Conservation (phyloP, 73 alveolate genomes). For the Breviolum minutum region DNA sequence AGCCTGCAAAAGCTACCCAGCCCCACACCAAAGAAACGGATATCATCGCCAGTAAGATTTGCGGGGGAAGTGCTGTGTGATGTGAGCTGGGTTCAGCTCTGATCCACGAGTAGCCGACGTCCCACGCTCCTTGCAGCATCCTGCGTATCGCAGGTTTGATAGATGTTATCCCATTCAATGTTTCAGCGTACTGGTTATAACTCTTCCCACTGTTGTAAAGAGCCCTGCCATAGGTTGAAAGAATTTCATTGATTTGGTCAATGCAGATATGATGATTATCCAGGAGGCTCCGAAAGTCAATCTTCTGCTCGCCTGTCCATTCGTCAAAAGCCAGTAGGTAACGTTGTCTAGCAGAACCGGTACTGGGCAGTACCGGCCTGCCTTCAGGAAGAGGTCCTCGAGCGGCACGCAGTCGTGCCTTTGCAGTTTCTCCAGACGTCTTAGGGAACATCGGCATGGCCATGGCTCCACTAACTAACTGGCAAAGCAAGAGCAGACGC, state of each 20-base stretch:
- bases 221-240: neutral
- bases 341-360: neutral
- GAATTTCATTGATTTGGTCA: neutral
- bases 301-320: neutral
- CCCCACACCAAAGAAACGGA: neutral
- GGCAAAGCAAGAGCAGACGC: neutral
- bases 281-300: neutral
- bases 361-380: neutral
- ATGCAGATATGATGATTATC: neutral
- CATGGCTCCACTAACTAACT: neutral
- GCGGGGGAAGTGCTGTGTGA: slow-evolving; percentile 4
- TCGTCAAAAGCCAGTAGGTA: neutral
- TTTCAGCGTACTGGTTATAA: neutral
- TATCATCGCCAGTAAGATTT: neutral
- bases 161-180: neutral
- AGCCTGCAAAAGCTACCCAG: neutral
- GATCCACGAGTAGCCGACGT: neutral
- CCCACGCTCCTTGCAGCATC: neutral
- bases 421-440: neutral
- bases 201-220: neutral
- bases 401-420: neutral
- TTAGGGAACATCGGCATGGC: slow-evolving; percentile 19
- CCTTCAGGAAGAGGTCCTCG: neutral
- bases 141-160: neutral
- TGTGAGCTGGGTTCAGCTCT: neutral